Conservation (phyloP, 345 rosid genomes). For the Syzygium oleosum region DNA sequence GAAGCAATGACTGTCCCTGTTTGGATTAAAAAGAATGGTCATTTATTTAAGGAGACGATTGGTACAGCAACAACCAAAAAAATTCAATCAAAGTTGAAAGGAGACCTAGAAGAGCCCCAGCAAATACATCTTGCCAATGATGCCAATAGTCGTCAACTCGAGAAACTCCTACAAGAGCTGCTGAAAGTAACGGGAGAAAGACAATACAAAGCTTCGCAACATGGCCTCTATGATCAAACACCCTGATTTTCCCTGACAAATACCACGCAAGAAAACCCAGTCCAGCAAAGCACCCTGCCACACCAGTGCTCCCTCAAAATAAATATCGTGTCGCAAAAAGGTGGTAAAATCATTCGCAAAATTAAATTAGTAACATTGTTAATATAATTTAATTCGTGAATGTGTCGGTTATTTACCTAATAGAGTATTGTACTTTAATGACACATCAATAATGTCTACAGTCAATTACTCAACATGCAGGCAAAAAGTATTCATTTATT, state of each 20-base stretch:
- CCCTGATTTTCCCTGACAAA: constrained; percentile 70
- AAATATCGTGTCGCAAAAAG: neutral
- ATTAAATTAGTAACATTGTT: neutral
- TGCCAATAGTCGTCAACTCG: constrained; percentile 97
- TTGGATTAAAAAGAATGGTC: neutral
- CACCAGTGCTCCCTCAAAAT: constrained; percentile 9
- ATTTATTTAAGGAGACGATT: neutral
- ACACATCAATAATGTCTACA: neutral
- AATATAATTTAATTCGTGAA: neutral
- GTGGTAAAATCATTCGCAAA: neutral
- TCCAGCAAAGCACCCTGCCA: constrained; percentile 90
- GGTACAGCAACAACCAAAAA: neutral
- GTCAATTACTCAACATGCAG: neutral
- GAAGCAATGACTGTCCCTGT: constrained; percentile 37
- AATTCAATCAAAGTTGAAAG: neutral
- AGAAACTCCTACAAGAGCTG: constrained; percentile 75
- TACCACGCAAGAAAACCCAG: constrained; percentile 67
- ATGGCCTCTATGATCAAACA: constrained; percentile 73
- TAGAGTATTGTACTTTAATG: neutral
- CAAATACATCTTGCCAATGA: constrained; percentile 96
- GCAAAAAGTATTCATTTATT: neutral
- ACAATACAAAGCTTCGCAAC: constrained; percentile 79
- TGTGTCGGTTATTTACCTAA: neutral
- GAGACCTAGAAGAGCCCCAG: constrained; percentile 72
- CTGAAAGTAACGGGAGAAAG: constrained; percentile 61